Evolutionary conservation across 169 alveolate species (phyloP), one percentile per base, ranked within the genome.

Genomic region (Plasmodium billcollinsi): DNA sequence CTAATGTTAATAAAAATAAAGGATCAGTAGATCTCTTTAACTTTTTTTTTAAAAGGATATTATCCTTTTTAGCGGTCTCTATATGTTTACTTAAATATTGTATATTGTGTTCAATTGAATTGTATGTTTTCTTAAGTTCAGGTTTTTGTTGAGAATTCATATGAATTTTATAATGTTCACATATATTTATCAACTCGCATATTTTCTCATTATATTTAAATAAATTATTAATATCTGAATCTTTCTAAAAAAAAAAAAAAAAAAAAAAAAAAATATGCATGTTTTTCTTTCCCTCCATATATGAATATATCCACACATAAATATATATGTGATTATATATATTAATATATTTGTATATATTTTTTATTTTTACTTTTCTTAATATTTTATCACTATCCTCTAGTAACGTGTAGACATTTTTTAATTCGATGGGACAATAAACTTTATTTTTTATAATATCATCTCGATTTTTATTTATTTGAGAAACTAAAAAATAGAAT

Each of bases 401-500:
- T 39, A 75, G 43, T 4, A 75, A 24, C 29, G 45, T 75, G 20
- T 75, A 75, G n/a, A 75, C 89, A 75, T 75, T 75, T 75, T 75
- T 75, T 54, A 75, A 26, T 21, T 75, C 89, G 49, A 75, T 75
- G 26, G 89, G 89, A 12, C 89, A 75, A 56, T 75, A 75, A 20
- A 75, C 89, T 67, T 75, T 75, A 54, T 75, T 75, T 67, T 75
- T 75, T 75, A 75, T 75, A 62, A 75, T 75, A 18, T 75, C 89
- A 63, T 75, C 74, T 67, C 89, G 24, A 29, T 75, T 75, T 75
- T 63, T 75, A 3, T 15, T 75, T 75, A 75, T 75, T 63, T 75
- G 89, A 20, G 43, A 39, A 33, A 67, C 89, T 75, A 71, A 7
- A 26, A 61, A 74, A 59, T 33, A 5, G 2, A 33, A 33, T 33